Evolutionary conservation across 2,329 filamentous ascomycete genomes (phyloP), one percentile per base, ranked within the genome.

Genomic region (Rachicladosporium sp.): DNA sequence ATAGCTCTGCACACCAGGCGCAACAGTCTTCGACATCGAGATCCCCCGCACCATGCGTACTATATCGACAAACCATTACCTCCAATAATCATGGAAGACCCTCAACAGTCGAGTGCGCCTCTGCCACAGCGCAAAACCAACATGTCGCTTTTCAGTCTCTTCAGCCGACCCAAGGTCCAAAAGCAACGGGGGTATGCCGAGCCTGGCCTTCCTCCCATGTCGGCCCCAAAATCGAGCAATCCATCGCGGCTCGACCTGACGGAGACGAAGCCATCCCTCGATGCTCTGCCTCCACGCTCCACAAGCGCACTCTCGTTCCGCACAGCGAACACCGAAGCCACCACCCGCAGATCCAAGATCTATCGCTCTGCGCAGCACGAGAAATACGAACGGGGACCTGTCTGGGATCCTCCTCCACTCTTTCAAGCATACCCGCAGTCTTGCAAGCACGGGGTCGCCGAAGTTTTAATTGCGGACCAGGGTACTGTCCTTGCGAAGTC

Each of bases 401-500:
- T 50, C 36, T 68, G 64, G 58, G 58, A 64, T 4, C 60, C 65
- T 6, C 83, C 85, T 5, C 83, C 86, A 2, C 65, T 95, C 9
- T 93, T 88, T 58, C 82, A 93, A 57, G 86, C 84, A 9, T 93
- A 87, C 56, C 81, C 84, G 0, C 87, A 93, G 59, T 78, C 85
- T 2, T 72, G 85, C 48, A 87, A 82, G 53, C 76, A 91, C 57
- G 78, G 76, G 8, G 76, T 73, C 10, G 66, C 93, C 3, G 73
- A 78, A 19, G 73, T 81, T 10, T 31, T 80, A 30, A 74, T 71
- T 2, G 62, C 81, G 8, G 75, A 81, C 1, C 73, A 80, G 2
- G 87, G 93, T 44, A 62, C 72, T 11, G 41, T 46, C 3, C 15
- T 43, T 32, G 44, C 48, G 12, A 53, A 52, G 37, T 41, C 47